A percentile compares a stretch with the other conserved stretches of the same genome.
Evolutionary conservation across 805 yeast species (phyloP).

Genomic region (Yarrowia porcina): DNA sequence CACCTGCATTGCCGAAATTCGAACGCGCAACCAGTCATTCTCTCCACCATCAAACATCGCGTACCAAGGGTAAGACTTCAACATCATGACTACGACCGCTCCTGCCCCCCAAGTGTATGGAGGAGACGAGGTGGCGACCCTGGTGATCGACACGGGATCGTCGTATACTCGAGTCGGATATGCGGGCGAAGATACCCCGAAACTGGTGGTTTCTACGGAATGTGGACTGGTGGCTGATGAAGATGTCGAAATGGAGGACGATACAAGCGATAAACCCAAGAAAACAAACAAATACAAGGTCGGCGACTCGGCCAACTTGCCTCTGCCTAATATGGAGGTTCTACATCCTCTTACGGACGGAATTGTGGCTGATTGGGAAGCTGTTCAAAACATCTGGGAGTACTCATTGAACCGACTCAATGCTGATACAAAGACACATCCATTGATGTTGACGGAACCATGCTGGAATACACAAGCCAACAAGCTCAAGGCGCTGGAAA

Average conservation of each 20-base stretch:
- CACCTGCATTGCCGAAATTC: too few relatives aligned
- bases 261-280: conserved; percentile 10
- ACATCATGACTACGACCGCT: conserved; percentile 28
- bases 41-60: not conserved
- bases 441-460: conserved; percentile 80
- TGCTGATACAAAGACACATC: conserved; percentile 61
- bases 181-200: conserved; percentile 89
- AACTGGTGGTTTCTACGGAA: conserved; percentile 57
- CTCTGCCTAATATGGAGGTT: conserved; percentile 30
- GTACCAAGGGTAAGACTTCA: not conserved
- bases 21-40: not conserved
- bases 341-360: conserved; percentile 32
- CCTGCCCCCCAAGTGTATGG: conserved; percentile 30
- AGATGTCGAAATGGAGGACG: conserved; percentile 22
- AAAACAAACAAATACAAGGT: conserved; percentile 27
- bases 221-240: conserved; percentile 25
- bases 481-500: conserved; percentile 67
- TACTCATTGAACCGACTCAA: conserved; percentile 54
- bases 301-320: conserved; percentile 29
- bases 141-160: conserved; percentile 89
- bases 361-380: conserved; percentile 69
- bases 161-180: conserved; percentile 77
- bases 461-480: conserved; percentile 73
- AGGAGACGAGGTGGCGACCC: conserved; percentile 77
- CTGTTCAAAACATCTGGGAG: conserved; percentile 69